Base-by-base conservation (phyloP, 1,284 basidiomycete species). In the Hemileia vastatrix region DNA sequence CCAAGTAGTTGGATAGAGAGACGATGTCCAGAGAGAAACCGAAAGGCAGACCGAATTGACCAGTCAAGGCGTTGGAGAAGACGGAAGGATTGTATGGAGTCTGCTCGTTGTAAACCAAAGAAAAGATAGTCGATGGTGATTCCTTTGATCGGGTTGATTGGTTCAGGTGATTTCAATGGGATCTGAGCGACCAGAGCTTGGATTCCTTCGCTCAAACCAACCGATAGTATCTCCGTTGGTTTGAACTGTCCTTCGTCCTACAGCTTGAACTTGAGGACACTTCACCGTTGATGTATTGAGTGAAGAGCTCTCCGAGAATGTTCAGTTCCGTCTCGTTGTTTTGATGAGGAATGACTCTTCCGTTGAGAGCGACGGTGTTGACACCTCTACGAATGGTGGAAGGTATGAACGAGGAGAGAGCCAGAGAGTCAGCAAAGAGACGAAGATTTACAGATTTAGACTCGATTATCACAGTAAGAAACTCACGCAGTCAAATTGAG, bases 321-420 rank as follows among this genome's bases (percentile, higher is more conserved):
- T 78, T 77, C 48, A 89, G 80, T 24, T 81, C 78, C 6, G 77
- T 74, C 11, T 79, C 66, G 31, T 77, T 72, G 65, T 77, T 77
- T n/a, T 77, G 79, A 66, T 88, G 84, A 3, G 79, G 81, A 18
- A 84, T 68, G 49, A 89, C 78, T 13, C 79, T 77, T 11, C 87
- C 87, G 11, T 71, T 74, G 57, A 89, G 80, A 1, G 81, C 82
- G 68, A 89, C 82, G 53, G 80, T 79, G 72, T 87, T 86, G 31
- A 74, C 66, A 19, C 84, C 84, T 53, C 78, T 71, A 65, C n/a
- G n/a, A n/a, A n/a, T n/a, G n/a, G n/a, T n/a, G n/a, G n/a, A n/a
- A n/a, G n/a, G n/a, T n/a, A 79, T 83, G 19, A 89, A 80, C 87
- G 87, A 88, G 13, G 81, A 82, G 64, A 88, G 81, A 15, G 76